Evolutionary conservation across 352 stramenopile genomes (phyloP).

Genomic region (Phytophthora pluvialis): DNA sequence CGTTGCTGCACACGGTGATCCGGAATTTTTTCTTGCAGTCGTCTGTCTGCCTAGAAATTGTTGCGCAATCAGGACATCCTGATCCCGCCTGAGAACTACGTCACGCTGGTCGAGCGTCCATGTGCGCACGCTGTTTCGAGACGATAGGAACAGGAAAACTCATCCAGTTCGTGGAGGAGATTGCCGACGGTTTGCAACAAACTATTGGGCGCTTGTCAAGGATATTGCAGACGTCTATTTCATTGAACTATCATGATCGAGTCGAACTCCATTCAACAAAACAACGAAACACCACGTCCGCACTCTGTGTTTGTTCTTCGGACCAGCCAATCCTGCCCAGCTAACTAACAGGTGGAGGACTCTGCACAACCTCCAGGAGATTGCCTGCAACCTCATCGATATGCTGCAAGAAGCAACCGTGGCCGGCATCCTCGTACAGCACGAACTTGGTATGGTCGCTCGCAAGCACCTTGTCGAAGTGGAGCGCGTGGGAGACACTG

Average conservation of each 20-base stretch:
- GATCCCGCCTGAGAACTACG: conserved; percentile 42
- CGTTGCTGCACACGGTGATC: too few relatives aligned
- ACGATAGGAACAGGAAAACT: conserved; percentile 28
- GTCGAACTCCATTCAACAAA: background rate
- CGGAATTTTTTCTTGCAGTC: too few relatives aligned
- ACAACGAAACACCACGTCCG: background rate
- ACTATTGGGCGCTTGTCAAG: too few relatives aligned
- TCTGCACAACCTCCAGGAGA: conserved; percentile 32
- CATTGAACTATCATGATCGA: too few relatives aligned
- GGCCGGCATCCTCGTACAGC: conserved; percentile 50
- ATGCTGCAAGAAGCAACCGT: conserved; percentile 53
- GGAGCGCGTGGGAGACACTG: conserved; percentile 40
- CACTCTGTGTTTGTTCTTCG: too few relatives aligned
- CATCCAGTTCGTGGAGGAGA: conserved; percentile 35
- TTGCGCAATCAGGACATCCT: conserved; percentile 31
- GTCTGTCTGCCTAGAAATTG: too few relatives aligned
- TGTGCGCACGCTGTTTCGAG: too few relatives aligned
- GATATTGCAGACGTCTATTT: too few relatives aligned
- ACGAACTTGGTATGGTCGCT: conserved; percentile 48
- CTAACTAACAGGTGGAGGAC: conserved; percentile 5
- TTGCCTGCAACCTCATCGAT: conserved; percentile 46
- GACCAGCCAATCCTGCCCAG: background rate
- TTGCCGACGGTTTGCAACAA: conserved; percentile 26
- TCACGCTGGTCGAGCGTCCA: conserved; percentile 34
- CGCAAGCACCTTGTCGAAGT: conserved; percentile 38